Evolutionary conservation across 768 basidiomycete species (phyloP), one percentile per base, ranked within the genome.

Genomic region (Termitomyces eurrhizus): DNA sequence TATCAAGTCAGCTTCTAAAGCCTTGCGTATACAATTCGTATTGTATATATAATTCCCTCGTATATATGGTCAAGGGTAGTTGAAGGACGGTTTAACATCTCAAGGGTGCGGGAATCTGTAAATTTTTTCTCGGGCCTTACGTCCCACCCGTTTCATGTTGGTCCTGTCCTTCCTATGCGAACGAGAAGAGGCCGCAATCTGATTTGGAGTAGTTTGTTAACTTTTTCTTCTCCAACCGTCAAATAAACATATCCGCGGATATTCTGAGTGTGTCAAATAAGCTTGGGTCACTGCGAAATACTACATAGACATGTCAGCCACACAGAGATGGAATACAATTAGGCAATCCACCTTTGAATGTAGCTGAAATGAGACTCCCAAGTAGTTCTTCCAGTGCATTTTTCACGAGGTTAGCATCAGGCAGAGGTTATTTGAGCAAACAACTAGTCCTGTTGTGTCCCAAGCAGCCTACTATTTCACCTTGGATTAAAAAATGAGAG

Each of bases 1-100:
- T 26, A 56, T 39, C 55, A 60, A 61, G 44, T 60, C 37, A 32
- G n/a, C 29, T 33, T n/a, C 7, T 39, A 1, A 42, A 54, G 36
- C 12, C 18, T 42, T 24, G 53, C 29, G 6, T 55, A 21, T n/a
- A 33, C 41, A 21, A 29, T 42, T 24, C 39, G 13, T 11, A 29
- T 29, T 29, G 18, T 42, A 32, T 42, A 29, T 54, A 54, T 54
- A 54, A 13, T 9, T 39, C 37, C 14, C 9, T 53, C 39, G 37
- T 26, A 41, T 52, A 36, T 53, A 29, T 49, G 16, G 21, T 52
- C 7, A 33, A n/a, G 26, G 12, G 49, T 5, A 11, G 18, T 18
- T 4, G 18, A 49, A 29, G 48, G 29, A 49, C 11, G 9, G 5
- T n/a, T 50, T 18, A 50, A 8, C 3, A 29, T 29, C 21, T 49